Percentiles rank a stretch among this genome's conserved stretches.
These are phyloP conservation scores for Xerocomellus intermedius DNA, from an alignment of 768 basidiomycete species.

Conservation along the genomic window DNA sequence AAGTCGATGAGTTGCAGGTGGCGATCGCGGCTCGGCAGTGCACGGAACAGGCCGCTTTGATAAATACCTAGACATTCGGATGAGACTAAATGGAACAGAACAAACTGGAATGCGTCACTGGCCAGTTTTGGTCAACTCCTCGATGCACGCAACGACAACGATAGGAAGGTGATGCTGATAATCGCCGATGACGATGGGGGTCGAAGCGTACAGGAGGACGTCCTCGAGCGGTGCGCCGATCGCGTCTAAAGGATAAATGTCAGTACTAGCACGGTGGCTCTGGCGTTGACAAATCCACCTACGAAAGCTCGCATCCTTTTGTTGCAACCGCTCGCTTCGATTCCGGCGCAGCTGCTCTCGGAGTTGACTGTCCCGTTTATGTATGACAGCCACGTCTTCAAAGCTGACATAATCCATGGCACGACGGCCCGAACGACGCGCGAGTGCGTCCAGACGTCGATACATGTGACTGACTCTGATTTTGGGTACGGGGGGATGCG, in stretches of 20 bases:
- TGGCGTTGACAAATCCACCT: constrained; percentile 5
- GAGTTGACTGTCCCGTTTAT: constrained; percentile 20
- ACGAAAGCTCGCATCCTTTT: constrained; percentile 28
- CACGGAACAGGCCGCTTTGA: constrained; percentile 42
- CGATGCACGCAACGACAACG: constrained; percentile 41
- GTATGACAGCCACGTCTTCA: constrained; percentile 21
- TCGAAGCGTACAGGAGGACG: constrained; percentile 32
- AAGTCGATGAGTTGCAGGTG: constrained; percentile 38
- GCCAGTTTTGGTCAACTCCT: constrained; percentile 49
- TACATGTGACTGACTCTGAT: constrained; percentile 22
- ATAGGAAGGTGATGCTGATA: constrained; percentile 39
- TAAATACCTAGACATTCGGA: constrained; percentile 37
- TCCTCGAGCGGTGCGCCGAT: constrained; percentile 39
- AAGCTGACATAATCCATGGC: constrained; percentile 29
- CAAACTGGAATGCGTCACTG: background rate
- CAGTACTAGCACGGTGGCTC: background rate
- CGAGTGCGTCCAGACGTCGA: constrained; percentile 25
- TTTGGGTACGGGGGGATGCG: constrained; percentile 18
- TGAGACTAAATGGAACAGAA: background rate
- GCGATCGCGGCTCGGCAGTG: constrained; percentile 40
- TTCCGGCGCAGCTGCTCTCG: constrained; percentile 25
- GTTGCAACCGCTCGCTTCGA: constrained; percentile 15
- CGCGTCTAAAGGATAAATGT: constrained; percentile 25
- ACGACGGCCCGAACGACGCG: constrained; percentile 18
- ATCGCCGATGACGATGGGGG: constrained; percentile 35